Evolutionary conservation across 345 rosid genomes (phyloP), one percentile per base, ranked within the genome.

Genomic region (Gossypium stocksii): DNA sequence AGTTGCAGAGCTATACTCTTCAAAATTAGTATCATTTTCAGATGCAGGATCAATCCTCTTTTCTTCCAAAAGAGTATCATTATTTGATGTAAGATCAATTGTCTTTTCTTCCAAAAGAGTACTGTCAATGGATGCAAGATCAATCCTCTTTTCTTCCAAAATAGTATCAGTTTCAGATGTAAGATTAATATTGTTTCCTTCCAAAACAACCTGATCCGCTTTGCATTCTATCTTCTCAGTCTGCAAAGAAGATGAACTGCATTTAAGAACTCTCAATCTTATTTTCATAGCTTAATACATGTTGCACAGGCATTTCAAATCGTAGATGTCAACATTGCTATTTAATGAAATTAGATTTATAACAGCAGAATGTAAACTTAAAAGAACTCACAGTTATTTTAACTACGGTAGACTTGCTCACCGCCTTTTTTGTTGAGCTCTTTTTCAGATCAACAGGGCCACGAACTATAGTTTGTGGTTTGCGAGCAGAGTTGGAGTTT

Each of bases 231-330:
- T 76, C 54, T 41, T 68, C 77, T 82, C 77, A 23, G 53, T 72
- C 98, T 91, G 86, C 81, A 80, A 2, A 82, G 74, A 78, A 61
- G 45, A 73, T 57, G 52, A 61, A 62, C 17, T 70, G 60, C 10
- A 59, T 54, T 67, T 34, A 75, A 46, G 41, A 34, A 34, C 19
- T 25, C 44, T 15, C 11, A 23, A n/a, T 17, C 15, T 43, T 45
- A 25, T 38, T 38, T 75, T 73, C 12, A 20, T 23, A 38, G 15
- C 41, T 66, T 54, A 53, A 54, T 73, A 51, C 52, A 15, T 22
- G 61, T 71, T 9, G 22, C 43, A 38, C 16, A 62, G 64, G 48
- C 46, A 34, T 70, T 70, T 67, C 7, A 14, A 48, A 67, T 67
- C 4, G 19, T 23, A n/a, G 11, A 25, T 48, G 59, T 62, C 71